Evolutionary conservation across 768 basidiomycete species (phyloP), one percentile per base, ranked within the genome.

Genomic region (Psilocybe sp.): DNA sequence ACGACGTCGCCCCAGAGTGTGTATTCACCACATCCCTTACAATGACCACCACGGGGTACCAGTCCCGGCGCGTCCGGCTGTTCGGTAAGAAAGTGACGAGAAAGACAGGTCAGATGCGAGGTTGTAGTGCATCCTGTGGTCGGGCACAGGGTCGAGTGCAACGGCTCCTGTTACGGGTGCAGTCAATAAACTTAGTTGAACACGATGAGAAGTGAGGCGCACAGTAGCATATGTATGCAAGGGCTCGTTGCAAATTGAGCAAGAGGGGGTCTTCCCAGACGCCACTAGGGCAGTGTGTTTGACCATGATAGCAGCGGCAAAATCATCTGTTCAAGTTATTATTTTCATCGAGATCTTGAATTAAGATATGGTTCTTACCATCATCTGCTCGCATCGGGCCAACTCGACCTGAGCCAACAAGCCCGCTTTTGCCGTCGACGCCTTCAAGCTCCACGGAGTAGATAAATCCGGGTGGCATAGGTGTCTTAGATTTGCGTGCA

Each of bases 1-100:
- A 87, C 66, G 16, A 89, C 62, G 56, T 89, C 85, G 5, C 87
- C 86, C 86, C 85, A 89, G 0, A 88, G 71, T 4, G 71, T 73
- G 56, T 85, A 87, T 0, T 67, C 61, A 4, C 60, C 52, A 54
- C 87, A 89, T 1, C 69, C 66, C 11, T 55, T 63, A 58, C 87
- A 89, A 18, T 64, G 56, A 5, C 86, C 87, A 6, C 85, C 85
- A 36, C 87, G 74, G 4, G 87, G 85, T 37, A 87, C 64, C 43
- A 87, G 59, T 12, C 57, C 6, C 1, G 61, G 52, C 16, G 55
- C 51, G 20, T 56, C 49, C 15, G 55, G 20, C 52, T 67, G 52
- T 36, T 56, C 46, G 11, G 43, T 34, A 18, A 57, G 56, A 19
- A 62, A 65, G 44, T 58, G 46, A 18, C 51, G 47, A 28, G 83